phyloP scores from a whole-genome alignment of 345 rosid species.

The Moricandia moricandioides region DNA sequence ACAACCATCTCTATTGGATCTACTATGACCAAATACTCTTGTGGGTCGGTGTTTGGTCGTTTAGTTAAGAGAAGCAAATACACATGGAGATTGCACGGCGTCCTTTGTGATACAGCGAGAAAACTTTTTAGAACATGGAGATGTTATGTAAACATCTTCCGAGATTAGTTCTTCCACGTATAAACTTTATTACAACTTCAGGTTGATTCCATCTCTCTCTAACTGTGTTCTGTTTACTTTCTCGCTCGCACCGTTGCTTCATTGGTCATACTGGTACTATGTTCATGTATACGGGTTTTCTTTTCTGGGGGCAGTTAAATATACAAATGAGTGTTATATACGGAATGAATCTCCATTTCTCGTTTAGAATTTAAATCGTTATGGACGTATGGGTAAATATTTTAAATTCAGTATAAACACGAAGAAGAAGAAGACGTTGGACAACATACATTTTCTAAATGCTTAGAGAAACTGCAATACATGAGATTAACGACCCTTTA shows the following conservation, averaged over 20 bases:
- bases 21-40: constrained; percentile 41
- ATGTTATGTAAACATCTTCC: background rate
- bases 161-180: background rate
- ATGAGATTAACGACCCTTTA: background rate
- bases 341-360: background rate
- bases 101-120: background rate
- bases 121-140: background rate
- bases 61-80: constrained; percentile 16
- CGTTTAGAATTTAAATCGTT: background rate
- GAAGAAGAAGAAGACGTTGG: background rate
- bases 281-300: background rate
- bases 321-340: background rate
- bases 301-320: background rate
- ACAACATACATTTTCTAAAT: background rate
- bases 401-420: background rate
- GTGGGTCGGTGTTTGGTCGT: background rate
- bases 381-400: background rate
- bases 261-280: background rate
- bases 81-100: background rate
- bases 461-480: background rate
- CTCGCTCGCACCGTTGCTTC: background rate
- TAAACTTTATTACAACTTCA: background rate
- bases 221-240: background rate
- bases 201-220: background rate
- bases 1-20: constrained; percentile 73